phyloP scores from a whole-genome alignment of 1,139 yeast genomes.

The Hansenula lynferdii region DNA sequence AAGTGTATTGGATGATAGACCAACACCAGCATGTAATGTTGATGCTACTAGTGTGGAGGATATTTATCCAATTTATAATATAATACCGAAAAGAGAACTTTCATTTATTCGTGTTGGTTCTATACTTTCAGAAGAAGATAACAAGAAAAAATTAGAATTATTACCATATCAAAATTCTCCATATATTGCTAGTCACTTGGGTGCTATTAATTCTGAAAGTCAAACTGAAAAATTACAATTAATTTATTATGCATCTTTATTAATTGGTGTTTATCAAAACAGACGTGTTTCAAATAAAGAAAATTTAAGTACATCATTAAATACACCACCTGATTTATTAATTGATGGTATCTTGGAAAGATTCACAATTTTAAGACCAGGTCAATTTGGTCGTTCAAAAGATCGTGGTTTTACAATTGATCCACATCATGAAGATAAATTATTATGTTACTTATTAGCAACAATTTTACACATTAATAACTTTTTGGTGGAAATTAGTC shows the following conservation, averaged over 20 bases:
- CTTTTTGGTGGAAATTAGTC: slow-evolving; percentile 70
- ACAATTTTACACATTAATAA: slow-evolving; percentile 71
- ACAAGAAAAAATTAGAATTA: slow-evolving; percentile 44
- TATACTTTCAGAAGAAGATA: slow-evolving; percentile 45
- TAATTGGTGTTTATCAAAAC: slow-evolving; percentile 74
- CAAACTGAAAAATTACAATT: slow-evolving; percentile 59
- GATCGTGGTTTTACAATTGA: slow-evolving; percentile 73
- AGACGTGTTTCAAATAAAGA: slow-evolving; percentile 61
- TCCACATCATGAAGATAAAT: slow-evolving; percentile 82
- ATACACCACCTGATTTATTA: slow-evolving; percentile 65
- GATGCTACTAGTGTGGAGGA: slow-evolving; percentile 81
- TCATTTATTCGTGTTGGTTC: slow-evolving; percentile 56
- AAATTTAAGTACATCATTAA: slow-evolving; percentile 55
- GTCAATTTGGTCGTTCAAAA: slow-evolving; percentile 68
- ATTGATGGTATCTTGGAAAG: slow-evolving; percentile 70
- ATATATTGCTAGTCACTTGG: slow-evolving; percentile 48
- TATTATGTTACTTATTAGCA: slow-evolving; percentile 74
- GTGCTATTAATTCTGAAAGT: slow-evolving; percentile 35
- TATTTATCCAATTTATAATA: slow-evolving; percentile 65
- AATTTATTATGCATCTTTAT: slow-evolving; percentile 71
- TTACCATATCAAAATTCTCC: slow-evolving; percentile 60
- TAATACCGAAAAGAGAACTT: slow-evolving; percentile 69
- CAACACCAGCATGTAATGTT: slow-evolving; percentile 73
- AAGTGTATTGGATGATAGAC: slow-evolving; percentile 60
- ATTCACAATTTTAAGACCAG: slow-evolving; percentile 62